Percentiles rank a stretch among this genome's conserved stretches.
Evolutionary conservation across 305 asterid genomes (phyloP).

Genomic region (Fraxinus greggii): DNA sequence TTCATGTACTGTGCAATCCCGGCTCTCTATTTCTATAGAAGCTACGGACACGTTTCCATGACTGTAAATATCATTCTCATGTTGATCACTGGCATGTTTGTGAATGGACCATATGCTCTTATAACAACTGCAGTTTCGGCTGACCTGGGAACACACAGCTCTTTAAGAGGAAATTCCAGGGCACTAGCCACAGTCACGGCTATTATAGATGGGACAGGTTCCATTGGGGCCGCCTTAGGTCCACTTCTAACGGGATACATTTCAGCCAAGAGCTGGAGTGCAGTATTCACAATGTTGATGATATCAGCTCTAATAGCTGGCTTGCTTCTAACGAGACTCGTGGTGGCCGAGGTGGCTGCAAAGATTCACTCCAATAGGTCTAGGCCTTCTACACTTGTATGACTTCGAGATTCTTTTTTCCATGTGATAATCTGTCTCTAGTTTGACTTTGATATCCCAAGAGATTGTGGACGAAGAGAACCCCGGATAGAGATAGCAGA

Average conservation of each 20-base stretch:
- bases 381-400: conserved; percentile 40
- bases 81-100: conserved; percentile 80
- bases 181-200: conserved; percentile 95
- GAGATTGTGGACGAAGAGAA: not conserved
- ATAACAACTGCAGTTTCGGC: conserved; percentile 95
- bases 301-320: conserved; percentile 81
- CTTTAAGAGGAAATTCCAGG: conserved; percentile 71
- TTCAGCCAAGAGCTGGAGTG: conserved; percentile 83
- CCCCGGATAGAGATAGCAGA: conserved; percentile 5
- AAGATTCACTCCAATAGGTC: conserved; percentile 47
- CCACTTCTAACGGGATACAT: conserved; percentile 87
- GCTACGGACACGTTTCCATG: conserved; percentile 81
- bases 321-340: conserved; percentile 74
- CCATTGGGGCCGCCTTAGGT: conserved; percentile 92
- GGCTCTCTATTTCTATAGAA: conserved; percentile 73
- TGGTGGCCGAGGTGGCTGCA: conserved; percentile 72
- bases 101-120: conserved; percentile 97
- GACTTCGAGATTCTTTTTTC: conserved; percentile 24
- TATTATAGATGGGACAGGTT: conserved; percentile 92
- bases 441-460: not conserved
- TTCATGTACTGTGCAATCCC: conserved; percentile 96
- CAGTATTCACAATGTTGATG: conserved; percentile 89
- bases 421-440: not conserved
- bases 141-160: conserved; percentile 93
- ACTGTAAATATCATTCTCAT: conserved; percentile 60